A percentile compares a stretch with the other conserved stretches of the same genome.
Conservation (phyloP, 2,329 filamentous ascomycete species). For the Penicillium polonicum region DNA sequence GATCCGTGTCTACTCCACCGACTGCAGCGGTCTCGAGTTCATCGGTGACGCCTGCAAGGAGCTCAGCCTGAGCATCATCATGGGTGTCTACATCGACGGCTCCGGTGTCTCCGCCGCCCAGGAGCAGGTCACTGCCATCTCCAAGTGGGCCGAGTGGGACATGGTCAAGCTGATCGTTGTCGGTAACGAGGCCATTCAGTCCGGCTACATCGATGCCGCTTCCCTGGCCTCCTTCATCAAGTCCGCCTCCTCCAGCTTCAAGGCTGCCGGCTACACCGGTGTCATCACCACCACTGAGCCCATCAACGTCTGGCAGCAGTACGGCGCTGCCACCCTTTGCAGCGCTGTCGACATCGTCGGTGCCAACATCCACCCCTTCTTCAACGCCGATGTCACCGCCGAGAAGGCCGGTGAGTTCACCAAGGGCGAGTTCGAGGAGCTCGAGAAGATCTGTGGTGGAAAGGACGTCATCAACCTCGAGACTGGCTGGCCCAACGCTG, state of each 20-base stretch:
- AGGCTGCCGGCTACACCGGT: constrained; percentile 66
- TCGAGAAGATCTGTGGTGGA: constrained; percentile 67
- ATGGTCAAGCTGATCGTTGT: constrained; percentile 77
- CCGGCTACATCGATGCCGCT: constrained; percentile 62
- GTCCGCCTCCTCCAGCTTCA: constrained; percentile 63
- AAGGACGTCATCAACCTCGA: constrained; percentile 80
- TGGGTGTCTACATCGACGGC: constrained; percentile 80
- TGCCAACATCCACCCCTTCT: constrained; percentile 91
- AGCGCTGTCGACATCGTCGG: constrained; percentile 71
- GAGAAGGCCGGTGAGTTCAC: constrained; percentile 73
- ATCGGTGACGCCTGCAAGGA: constrained; percentile 68
- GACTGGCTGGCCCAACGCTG: constrained; percentile 80
- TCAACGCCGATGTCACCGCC: constrained; percentile 70
- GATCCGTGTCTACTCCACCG: constrained; percentile 85
- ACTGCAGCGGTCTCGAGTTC: constrained; percentile 77
- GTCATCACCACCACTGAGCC: constrained; percentile 84
- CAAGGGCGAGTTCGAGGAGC: constrained; percentile 66
- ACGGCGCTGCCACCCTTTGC: constrained; percentile 62
- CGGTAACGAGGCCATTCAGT: constrained; percentile 88
- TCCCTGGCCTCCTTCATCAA: constrained; percentile 70
- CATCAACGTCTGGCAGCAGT: constrained; percentile 69
- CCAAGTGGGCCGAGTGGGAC: constrained; percentile 70
- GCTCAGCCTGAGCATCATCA: constrained; percentile 73
- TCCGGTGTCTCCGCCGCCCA: constrained; percentile 61
- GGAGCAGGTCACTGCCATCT: constrained; percentile 72